Conservation (phyloP, 2,329 filamentous ascomycete genomes). For the Colletotrichum musae region DNA sequence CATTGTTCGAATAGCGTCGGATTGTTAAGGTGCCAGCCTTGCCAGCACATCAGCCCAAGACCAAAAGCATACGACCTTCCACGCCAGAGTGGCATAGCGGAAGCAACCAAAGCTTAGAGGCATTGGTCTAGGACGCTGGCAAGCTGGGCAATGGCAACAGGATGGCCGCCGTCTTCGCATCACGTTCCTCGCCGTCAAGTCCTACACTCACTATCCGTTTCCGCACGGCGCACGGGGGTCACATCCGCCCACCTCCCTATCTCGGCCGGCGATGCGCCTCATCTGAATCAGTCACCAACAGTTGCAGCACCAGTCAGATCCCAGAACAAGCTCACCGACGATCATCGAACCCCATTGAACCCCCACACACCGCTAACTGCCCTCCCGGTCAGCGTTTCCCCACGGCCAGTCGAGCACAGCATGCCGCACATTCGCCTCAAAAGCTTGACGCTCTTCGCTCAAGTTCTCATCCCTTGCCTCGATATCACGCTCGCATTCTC, state of each 20-base stretch:
- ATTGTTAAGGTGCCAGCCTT: conserved; percentile 23
- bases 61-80: conserved; percentile 31
- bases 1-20: background rate
- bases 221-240: conserved; percentile 29
- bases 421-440: conserved; percentile 12
- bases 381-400: background rate
- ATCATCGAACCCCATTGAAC: conserved; percentile 23
- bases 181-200: conserved; percentile 4
- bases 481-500: conserved; percentile 5
- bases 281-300: conserved; percentile 33
- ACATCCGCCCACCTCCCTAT: conserved; percentile 17
- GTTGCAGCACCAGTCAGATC: conserved; percentile 6
- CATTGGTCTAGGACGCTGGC: conserved; percentile 1
- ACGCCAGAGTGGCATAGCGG: background rate
- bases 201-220: background rate
- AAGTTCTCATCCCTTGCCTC: conserved; percentile 5
- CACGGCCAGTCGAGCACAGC: conserved; percentile 12
- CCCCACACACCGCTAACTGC: conserved; percentile 31
- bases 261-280: conserved; percentile 31
- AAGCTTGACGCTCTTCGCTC: conserved; percentile 1
- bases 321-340: conserved; percentile 33
- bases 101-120: background rate
- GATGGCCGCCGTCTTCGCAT: conserved; percentile 1
- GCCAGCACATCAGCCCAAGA: conserved; percentile 34
- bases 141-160: conserved; percentile 19